A percentile compares a stretch with the other conserved stretches of the same genome.
Evolutionary conservation across 495 filamentous ascomycete genomes (phyloP).

Genomic region (Aspergillus conjunctus): DNA sequence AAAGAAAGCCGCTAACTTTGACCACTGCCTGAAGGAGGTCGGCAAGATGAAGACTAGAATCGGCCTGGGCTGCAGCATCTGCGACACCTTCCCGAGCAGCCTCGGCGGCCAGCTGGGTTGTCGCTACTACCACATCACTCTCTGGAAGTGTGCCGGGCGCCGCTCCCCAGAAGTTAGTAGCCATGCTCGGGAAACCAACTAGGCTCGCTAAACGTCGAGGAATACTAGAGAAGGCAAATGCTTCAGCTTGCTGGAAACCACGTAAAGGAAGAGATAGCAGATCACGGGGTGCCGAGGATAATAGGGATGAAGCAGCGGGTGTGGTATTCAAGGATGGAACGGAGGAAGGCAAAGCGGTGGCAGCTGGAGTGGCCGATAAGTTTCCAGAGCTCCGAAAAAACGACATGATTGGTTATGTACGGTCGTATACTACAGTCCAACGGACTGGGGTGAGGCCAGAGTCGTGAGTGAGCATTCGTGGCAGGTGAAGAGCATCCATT

Average conservation of each 20-base stretch:
- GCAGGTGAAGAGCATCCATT: background rate
- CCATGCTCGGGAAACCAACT: conserved; percentile 33
- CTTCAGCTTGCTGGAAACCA: conserved; percentile 40
- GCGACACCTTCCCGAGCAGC: conserved; percentile 33
- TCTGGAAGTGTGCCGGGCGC: conserved; percentile 27
- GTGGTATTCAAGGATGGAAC: conserved; percentile 27
- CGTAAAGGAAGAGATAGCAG: conserved; percentile 41
- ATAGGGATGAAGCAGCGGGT: conserved; percentile 26
- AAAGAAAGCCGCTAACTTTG: conserved; percentile 84
- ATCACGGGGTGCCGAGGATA: conserved; percentile 40
- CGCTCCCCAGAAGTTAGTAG: conserved; percentile 32
- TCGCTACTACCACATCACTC: conserved; percentile 30
- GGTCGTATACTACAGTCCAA: conserved; percentile 4
- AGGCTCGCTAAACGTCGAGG: conserved; percentile 40
- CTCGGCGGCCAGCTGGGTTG: conserved; percentile 33
- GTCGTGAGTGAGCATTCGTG: conserved; percentile 8
- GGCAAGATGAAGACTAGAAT: conserved; percentile 35
- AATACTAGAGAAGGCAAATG: conserved; percentile 40
- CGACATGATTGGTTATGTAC: conserved; percentile 20
- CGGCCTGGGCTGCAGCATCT: conserved; percentile 30
- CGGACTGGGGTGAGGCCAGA: conserved; percentile 4
- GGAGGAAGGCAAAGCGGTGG: conserved; percentile 12
- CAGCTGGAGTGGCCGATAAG: conserved; percentile 11
- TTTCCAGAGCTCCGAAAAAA: conserved; percentile 12
- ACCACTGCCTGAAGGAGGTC: conserved; percentile 46